A percentile compares a stretch with the other conserved stretches of the same genome.
These are phyloP conservation scores for Penicillium sp. DNA, from an alignment of 2,329 filamentous ascomycete species.

Conservation along the genomic window DNA sequence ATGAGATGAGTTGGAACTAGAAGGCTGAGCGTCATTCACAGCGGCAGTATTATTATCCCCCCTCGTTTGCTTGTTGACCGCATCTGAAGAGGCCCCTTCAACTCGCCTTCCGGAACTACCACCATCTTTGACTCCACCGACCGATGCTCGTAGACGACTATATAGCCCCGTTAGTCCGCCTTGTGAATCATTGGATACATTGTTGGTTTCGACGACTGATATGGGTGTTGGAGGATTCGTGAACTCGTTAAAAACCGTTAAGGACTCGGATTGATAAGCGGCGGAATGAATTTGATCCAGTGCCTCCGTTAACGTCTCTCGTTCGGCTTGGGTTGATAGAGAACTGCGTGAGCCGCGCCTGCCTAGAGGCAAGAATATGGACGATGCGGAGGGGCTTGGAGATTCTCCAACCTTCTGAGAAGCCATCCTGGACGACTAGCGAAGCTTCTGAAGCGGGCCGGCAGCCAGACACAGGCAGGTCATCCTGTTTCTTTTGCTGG, in stretches of 20 bases:
- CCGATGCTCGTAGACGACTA: conserved; percentile 75
- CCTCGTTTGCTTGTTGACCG: neutral
- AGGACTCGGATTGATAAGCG: conserved; percentile 75
- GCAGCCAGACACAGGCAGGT: neutral
- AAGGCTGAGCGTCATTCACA: conserved; percentile 22
- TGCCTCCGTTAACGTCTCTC: conserved; percentile 69
- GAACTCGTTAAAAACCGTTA: conserved; percentile 95
- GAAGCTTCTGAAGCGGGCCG: conserved; percentile 11
- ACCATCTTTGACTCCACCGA: conserved; percentile 64
- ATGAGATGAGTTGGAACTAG: conserved; percentile 29
- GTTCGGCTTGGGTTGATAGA: conserved; percentile 57
- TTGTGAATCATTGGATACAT: conserved; percentile 64
- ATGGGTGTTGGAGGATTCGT: conserved; percentile 61
- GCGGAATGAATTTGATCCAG: conserved; percentile 85
- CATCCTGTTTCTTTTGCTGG: conserved; percentile 6
- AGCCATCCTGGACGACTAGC: conserved; percentile 26
- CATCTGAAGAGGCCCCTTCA: conserved; percentile 22
- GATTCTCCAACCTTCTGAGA: conserved; percentile 34
- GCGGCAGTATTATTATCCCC: conserved; percentile 13
- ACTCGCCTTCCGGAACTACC: conserved; percentile 28
- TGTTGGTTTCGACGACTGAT: conserved; percentile 63
- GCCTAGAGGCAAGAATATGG: conserved; percentile 42
- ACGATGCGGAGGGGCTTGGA: conserved; percentile 43
- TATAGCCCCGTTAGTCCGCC: conserved; percentile 88
- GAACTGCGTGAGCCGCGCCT: conserved; percentile 50